Conservation (phyloP, 345 rosid genomes). For the Populus deltoides region DNA sequence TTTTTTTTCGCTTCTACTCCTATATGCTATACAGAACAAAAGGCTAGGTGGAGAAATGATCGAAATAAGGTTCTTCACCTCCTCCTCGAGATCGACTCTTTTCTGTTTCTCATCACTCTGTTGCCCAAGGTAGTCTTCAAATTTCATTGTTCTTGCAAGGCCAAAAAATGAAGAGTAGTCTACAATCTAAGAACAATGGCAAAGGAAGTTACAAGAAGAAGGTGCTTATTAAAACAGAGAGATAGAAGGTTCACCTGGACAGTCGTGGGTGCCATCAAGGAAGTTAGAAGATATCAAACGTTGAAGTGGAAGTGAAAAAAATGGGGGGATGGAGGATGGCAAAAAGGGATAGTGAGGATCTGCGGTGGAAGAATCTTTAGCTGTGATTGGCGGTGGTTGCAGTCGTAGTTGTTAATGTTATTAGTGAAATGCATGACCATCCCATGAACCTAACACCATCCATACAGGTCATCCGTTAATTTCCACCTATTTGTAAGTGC, state of each 20-base stretch:
- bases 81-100: constrained; percentile 48
- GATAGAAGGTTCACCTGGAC: constrained; percentile 1
- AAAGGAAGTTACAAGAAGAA: background rate
- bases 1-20: too few relatives aligned
- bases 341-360: constrained; percentile 6
- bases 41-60: too few relatives aligned
- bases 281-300: background rate
- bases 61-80: constrained; percentile 27
- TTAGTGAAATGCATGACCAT: constrained; percentile 35
- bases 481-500: constrained; percentile 7
- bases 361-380: constrained; percentile 28
- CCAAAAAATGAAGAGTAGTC: background rate
- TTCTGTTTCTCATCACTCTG: constrained; percentile 36
- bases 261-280: constrained; percentile 53
- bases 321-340: background rate
- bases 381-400: constrained; percentile 18
- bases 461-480: constrained; percentile 6
- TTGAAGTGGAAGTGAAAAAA: background rate
- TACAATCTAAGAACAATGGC: background rate
- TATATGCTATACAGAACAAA: too few relatives aligned
- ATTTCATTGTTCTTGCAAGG: constrained; percentile 48
- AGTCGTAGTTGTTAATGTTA: constrained; percentile 9
- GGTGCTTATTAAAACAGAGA: constrained; percentile 3
- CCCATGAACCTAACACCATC: constrained; percentile 33
- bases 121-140: constrained; percentile 71